Percentiles rank a stretch among this genome's conserved stretches.
Evolutionary conservation across 139 green algal genomes (phyloP).

Genomic region (Chlamydomonas sp.): DNA sequence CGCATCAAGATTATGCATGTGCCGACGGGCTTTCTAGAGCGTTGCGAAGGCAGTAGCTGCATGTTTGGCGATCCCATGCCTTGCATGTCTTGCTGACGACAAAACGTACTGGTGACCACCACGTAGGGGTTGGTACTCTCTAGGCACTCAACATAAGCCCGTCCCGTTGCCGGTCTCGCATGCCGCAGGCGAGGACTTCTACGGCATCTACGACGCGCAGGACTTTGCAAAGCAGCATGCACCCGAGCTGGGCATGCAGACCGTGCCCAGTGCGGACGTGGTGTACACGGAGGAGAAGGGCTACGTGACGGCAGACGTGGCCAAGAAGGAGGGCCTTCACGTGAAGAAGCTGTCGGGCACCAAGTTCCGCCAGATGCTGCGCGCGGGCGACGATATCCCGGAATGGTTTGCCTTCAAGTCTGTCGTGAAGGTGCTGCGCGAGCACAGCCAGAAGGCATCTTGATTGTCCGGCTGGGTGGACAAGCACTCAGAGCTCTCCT

Average conservation of each 20-base stretch:
- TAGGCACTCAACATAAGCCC: neutral
- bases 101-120: neutral
- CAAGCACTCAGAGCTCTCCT: neutral
- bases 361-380: conserved; percentile 95
- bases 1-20: no score
- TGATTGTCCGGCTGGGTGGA: neutral
- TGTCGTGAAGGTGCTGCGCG: conserved; percentile 77
- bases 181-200: conserved; percentile 85
- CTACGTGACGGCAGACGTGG: conserved; percentile 86
- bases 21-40: no score
- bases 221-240: conserved; percentile 72
- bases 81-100: neutral
- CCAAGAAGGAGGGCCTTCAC: conserved; percentile 76
- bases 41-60: neutral
- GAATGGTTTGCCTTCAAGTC: conserved; percentile 98
- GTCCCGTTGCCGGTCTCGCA: neutral
- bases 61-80: neutral
- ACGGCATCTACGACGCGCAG: conserved; percentile 88
- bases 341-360: conserved; percentile 91
- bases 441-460: conserved; percentile 48
- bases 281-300: conserved; percentile 88
- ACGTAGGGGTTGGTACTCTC: neutral
- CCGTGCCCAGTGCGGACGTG: conserved; percentile 83
- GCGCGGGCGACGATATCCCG: conserved; percentile 90
- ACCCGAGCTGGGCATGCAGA: conserved; percentile 87